A percentile compares a stretch with the other conserved stretches of the same genome.
Conservation (phyloP, 345 rosid species). For the Salix udensis region DNA sequence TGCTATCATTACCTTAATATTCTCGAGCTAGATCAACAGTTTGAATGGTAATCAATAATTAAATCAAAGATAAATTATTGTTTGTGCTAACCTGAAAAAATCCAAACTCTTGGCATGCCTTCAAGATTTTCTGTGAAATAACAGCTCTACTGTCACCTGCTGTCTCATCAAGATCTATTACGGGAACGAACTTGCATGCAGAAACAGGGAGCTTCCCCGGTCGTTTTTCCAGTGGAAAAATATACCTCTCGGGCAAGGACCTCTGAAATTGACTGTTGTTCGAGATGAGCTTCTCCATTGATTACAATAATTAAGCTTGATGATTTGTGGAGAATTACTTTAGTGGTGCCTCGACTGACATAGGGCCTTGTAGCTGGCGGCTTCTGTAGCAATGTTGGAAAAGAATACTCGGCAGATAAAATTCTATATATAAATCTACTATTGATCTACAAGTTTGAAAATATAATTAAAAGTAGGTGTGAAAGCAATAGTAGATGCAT, state of each 20-base stretch:
- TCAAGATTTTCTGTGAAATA: conserved; percentile 18
- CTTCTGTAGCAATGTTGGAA: too few relatives aligned
- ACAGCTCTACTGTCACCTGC: not conserved
- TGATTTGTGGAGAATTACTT: too few relatives aligned
- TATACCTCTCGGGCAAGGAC: conserved; percentile 29
- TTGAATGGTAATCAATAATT: not conserved
- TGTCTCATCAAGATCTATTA: conserved; percentile 23
- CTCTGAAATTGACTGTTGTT: conserved; percentile 13
- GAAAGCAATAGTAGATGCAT: too few relatives aligned
- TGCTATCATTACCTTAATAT: not conserved
- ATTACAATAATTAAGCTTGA: not conserved
- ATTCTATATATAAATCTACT: too few relatives aligned
- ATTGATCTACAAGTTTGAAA: too few relatives aligned
- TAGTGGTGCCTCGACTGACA: too few relatives aligned
- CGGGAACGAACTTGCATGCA: conserved; percentile 22
- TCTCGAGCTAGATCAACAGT: not conserved
- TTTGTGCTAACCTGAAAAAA: conserved; percentile 30
- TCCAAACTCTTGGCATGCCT: conserved; percentile 37
- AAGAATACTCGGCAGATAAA: too few relatives aligned
- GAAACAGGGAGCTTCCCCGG: conserved; percentile 25
- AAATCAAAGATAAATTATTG: not conserved
- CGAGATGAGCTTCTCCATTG: conserved; percentile 33
- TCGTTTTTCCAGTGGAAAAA: conserved; percentile 28
- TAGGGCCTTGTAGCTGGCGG: too few relatives aligned
- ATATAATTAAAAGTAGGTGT: too few relatives aligned